Evolutionary conservation across 352 stramenopile species (phyloP).

Genomic region (Globisporangium perplexum): DNA sequence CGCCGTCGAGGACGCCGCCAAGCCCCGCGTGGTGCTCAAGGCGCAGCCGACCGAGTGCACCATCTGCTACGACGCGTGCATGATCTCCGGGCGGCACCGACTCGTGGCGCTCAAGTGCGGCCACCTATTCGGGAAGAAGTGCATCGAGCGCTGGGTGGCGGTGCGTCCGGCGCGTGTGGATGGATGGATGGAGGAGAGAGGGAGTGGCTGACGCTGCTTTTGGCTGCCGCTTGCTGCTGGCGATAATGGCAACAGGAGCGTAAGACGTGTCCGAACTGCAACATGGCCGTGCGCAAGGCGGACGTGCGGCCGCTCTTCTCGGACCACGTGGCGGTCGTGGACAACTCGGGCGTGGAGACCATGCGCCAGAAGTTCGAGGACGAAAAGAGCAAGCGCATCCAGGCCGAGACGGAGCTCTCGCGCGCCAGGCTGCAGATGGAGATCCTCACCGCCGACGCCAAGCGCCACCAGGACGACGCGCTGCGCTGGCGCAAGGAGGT

Average conservation of each 20-base stretch:
- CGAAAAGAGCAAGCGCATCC: constrained; percentile 36
- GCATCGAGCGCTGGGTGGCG: constrained; percentile 69
- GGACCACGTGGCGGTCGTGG: constrained; percentile 70
- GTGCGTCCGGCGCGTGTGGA: constrained; percentile 7
- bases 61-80: constrained; percentile 73
- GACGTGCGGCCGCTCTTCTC: constrained; percentile 63
- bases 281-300: constrained; percentile 25
- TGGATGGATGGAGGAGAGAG: neutral
- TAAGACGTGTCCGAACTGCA: constrained; percentile 61
- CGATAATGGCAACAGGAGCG: neutral
- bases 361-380: constrained; percentile 52
- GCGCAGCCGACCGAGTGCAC: constrained; percentile 63
- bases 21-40: constrained; percentile 21
- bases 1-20: neutral
- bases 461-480: constrained; percentile 18
- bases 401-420: constrained; percentile 41
- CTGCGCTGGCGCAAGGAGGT: constrained; percentile 25
- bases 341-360: constrained; percentile 59
- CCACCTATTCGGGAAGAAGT: constrained; percentile 72
- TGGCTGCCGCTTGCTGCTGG: too few relatives aligned
- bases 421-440: constrained; percentile 33
- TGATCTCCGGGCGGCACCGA: constrained; percentile 42
- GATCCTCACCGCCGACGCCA: constrained; percentile 16
- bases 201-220: neutral
- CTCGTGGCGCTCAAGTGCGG: constrained; percentile 69